Conservation (phyloP, 352 stramenopile genomes). For the Globisporangium solare region DNA sequence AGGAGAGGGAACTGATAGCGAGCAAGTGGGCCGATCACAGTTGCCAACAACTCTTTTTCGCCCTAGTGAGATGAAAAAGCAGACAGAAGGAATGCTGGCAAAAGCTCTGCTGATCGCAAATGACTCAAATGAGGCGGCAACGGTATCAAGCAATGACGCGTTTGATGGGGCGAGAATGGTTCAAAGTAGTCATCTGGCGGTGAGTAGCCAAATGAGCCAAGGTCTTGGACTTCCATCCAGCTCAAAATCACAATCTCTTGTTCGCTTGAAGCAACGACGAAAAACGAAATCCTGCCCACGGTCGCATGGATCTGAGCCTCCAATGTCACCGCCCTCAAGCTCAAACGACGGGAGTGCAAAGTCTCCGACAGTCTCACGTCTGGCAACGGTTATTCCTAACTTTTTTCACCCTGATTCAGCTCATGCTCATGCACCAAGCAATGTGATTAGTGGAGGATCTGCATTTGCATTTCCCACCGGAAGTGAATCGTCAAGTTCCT, state of each 20-base stretch:
- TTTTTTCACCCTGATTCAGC: conserved; percentile 40
- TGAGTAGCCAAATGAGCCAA: conserved; percentile 2
- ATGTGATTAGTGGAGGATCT: not conserved
- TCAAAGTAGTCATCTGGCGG: not conserved
- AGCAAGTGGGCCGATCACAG: conserved; percentile 4
- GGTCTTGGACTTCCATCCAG: not conserved
- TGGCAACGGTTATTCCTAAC: conserved; percentile 25
- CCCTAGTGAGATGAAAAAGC: conserved; percentile 14
- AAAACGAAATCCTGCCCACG: conserved; percentile 12
- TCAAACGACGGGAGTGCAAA: conserved; percentile 5
- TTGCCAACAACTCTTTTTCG: conserved; percentile 8
- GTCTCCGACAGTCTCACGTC: conserved; percentile 15
- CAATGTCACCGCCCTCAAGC: not conserved
- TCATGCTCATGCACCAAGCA: not conserved
- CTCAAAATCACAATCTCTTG: not conserved
- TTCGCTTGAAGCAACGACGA: conserved; percentile 9
- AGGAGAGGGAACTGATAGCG: not conserved
- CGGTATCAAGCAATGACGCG: not conserved
- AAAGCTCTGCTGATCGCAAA: conserved; percentile 14
- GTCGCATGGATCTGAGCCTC: conserved; percentile 14
- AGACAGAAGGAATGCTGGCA: conserved; percentile 14
- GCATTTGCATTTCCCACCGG: conserved; percentile 2
- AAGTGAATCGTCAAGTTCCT: conserved; percentile 1
- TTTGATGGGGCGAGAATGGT: conserved; percentile 1
- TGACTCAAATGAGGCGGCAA: conserved; percentile 4